Conservation (phyloP, 1,284 basidiomycete genomes). For the Ustilago cynodontis region DNA sequence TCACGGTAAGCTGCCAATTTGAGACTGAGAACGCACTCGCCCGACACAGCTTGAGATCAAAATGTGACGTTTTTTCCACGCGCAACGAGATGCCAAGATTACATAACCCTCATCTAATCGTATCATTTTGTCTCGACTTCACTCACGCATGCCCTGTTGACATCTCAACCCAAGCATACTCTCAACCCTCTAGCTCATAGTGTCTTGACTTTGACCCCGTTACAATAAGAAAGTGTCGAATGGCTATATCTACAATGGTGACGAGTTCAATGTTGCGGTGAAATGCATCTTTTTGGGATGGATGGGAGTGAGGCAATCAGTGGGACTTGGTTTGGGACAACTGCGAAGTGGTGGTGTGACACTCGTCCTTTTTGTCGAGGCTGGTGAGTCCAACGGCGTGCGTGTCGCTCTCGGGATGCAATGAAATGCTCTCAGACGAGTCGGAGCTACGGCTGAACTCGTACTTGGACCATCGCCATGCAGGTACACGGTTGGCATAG, state of each 20-base stretch:
- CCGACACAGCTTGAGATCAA: not conserved
- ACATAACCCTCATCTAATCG: not conserved
- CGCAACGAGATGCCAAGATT: not conserved
- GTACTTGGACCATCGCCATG: slow-evolving; percentile 55
- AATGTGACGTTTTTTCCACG: not conserved
- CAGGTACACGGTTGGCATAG: slow-evolving; percentile 44
- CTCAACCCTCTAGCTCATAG: no score
- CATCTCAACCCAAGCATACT: no score
- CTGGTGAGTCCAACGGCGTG: slow-evolving; percentile 31
- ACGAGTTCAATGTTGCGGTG: not conserved
- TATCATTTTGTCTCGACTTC: not conserved
- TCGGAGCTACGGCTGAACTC: slow-evolving; percentile 22
- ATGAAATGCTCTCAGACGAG: slow-evolving; percentile 2
- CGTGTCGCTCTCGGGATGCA: slow-evolving; percentile 24
- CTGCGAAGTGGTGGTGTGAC: slow-evolving; percentile 12
- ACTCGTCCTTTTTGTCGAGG: slow-evolving; percentile 41
- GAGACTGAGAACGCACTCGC: not conserved
- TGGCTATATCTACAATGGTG: not conserved
- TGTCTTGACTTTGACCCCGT: not conserved
- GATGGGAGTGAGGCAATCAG: not conserved
- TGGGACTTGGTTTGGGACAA: slow-evolving; percentile 8
- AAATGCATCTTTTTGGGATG: not conserved
- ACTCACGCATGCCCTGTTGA: not conserved
- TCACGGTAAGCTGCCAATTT: slow-evolving; percentile 8
- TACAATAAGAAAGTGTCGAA: not conserved